phyloP scores from a whole-genome alignment of 306 rosid species.

The Astragalus glycyphyllos region DNA sequence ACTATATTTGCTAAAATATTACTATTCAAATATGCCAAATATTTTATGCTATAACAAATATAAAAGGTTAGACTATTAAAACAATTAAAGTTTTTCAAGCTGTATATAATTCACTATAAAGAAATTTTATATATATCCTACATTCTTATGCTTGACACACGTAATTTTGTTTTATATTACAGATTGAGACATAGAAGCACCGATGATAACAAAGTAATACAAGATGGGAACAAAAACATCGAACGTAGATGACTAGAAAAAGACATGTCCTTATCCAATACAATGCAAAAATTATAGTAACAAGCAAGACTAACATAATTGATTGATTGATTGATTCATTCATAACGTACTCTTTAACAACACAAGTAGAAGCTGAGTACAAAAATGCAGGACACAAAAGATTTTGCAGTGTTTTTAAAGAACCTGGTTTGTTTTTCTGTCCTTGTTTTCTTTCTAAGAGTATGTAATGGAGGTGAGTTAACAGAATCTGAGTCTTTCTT shows the following conservation, averaged over 20 bases:
- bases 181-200: conserved; percentile 42
- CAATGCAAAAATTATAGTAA: conserved; percentile 10
- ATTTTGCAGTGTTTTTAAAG: conserved; percentile 31
- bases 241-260: conserved; percentile 33
- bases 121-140: too few species aligned
- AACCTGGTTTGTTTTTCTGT: conserved; percentile 10
- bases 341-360: not conserved
- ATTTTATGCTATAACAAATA: not conserved
- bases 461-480: conserved; percentile 38
- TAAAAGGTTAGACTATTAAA: not conserved
- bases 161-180: conserved; percentile 10
- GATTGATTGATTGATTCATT: conserved; percentile 13
- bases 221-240: not conserved
- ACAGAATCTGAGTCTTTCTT: conserved; percentile 47
- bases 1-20: not conserved
- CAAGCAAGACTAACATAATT: conserved; percentile 5
- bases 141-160: conserved; percentile 3
- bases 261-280: conserved; percentile 47
- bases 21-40: not conserved
- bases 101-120: too few species aligned
- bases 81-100: too few species aligned
- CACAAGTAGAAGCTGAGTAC: not conserved
- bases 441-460: conserved; percentile 8
- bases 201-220: conserved; percentile 41
- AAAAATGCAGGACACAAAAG: conserved; percentile 40